Evolutionary conservation across 768 basidiomycete genomes (phyloP), one percentile per base, ranked within the genome.

Genomic region (Lepiota subincarnata): DNA sequence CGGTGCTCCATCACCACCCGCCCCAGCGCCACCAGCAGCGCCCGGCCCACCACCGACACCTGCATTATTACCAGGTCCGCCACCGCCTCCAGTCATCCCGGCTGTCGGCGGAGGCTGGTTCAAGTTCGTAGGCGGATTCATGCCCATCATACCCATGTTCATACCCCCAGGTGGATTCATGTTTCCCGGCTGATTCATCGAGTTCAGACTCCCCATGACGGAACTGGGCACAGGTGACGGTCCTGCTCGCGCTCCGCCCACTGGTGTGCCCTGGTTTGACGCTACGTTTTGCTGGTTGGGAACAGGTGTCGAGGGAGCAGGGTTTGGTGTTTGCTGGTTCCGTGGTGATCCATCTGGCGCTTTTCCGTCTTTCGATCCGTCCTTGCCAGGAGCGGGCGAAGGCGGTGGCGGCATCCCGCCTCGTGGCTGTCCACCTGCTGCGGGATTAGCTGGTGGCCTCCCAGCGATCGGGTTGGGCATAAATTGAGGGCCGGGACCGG

Each of bases 361-460:
- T 35, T 53, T 53, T n/a, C 52, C 52, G 6, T 53, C 52, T 35
- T 53, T 53, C 12, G 16, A 13, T 31, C 10, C 20, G 18, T 53
- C 52, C 16, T 53, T 53, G 35, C 52, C 52, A 13, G 52, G 52
- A 7, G 52, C 52, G 28, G 52, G 52, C n/a, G 52, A 53, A 6
- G 52, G 44, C n/a, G 52, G 52, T 28, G 52, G 52, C 26, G 36
- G 44, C 52, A 53, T 53, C 39, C 52, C 37, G 22, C 45, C 35
- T 46, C 45, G 52, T 53, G 44, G 52, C 20, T 53, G 52, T 45
- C 52, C 52, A 39, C 52, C 44, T 6, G 37, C n/a, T 7, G 50
- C 35, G 22, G 52, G 52, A 13, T 53, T 53, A 16, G 20, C n/a
- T 39, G 24, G 37, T 2, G 52, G 43, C 39, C 52, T 31, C 31